A percentile compares a stretch with the other conserved stretches of the same genome.
These are phyloP conservation scores for Tuber brumale DNA, from an alignment of 495 filamentous ascomycete genomes.

Conservation along the genomic window DNA sequence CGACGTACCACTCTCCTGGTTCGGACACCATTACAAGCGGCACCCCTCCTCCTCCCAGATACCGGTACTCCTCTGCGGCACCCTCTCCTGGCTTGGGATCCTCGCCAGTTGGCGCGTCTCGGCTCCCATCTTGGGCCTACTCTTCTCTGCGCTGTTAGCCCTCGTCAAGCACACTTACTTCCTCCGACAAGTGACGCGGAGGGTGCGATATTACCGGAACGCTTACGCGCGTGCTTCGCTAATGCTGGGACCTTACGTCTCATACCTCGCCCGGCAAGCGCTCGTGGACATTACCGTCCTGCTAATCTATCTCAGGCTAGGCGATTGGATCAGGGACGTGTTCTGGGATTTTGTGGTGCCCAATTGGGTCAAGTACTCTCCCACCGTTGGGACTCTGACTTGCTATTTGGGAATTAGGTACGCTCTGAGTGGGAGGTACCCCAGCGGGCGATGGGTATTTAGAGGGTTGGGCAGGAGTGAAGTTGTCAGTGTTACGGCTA, in stretches of 20 bases:
- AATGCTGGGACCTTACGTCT: background rate
- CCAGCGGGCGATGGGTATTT: background rate
- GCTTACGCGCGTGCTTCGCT: background rate
- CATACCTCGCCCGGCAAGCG: background rate
- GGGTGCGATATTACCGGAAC: background rate
- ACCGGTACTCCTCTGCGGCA: background rate
- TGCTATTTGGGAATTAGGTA: background rate
- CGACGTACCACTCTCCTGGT: background rate
- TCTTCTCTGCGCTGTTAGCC: background rate
- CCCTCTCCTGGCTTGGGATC: background rate
- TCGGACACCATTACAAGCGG: background rate
- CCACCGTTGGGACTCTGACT: background rate
- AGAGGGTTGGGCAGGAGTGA: background rate
- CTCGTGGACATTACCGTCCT: background rate
- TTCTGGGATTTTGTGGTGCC: background rate
- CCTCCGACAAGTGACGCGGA: background rate
- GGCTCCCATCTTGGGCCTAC: background rate
- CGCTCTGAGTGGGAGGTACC: background rate
- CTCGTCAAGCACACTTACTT: background rate
- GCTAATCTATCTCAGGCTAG: background rate
- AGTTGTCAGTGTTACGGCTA: background rate
- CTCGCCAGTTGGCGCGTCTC: background rate
- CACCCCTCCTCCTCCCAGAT: background rate
- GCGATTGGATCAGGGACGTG: background rate
- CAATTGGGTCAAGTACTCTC: background rate